Base-by-base conservation (phyloP, 768 basidiomycete genomes). In the Plicaturopsis crispa region DNA sequence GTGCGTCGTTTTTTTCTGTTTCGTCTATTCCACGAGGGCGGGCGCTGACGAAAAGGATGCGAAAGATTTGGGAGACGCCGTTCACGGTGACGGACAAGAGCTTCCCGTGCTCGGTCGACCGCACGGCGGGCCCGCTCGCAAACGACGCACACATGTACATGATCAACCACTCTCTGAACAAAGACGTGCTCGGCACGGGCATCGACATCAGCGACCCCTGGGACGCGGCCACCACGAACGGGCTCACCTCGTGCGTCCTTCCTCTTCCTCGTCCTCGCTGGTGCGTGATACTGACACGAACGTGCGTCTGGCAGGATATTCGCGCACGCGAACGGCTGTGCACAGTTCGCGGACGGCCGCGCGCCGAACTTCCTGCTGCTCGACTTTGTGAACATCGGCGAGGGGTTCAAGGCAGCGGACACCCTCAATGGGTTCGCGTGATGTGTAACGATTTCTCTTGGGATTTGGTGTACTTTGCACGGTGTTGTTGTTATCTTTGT, bases 81-180 rank as follows among this genome's bases (percentile, higher is more conserved):
- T 78, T 73, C 52, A 62, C 59, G 30, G 60, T 65, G 5, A 75
- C 72, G 4, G 59, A 78, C 46, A 24, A 63, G 5, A 59, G 48
- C 7, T 78, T 77, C 55, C 72, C 75, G 0, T 79, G 77, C 51
- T 60, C 53, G 14, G 67, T 77, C 19, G 63, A 77, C 43, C 68
- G 75, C 24, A 74, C 65, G 20, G 47, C 46, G 13, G 75, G 75
- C 0, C 69, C 73, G 5, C 60, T 76, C 16, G 46, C 66, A 4
- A 63, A 62, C 1, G 53, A 52, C 19, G 73, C 75, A 38, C 75
- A 79, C 47, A 70, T 70, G 50, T 73, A 75, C 48, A 55, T 77
- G 56, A 73, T 78, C 53, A 79, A 78, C 50, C 77, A 79, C 44
- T 71, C 66, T 8, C 56, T 78, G 5, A 71, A 78, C 60, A 60